These are phyloP conservation scores for Diplodia corticola DNA, from an alignment of 2,329 filamentous ascomycete genomes.

Conservation along the genomic window DNA sequence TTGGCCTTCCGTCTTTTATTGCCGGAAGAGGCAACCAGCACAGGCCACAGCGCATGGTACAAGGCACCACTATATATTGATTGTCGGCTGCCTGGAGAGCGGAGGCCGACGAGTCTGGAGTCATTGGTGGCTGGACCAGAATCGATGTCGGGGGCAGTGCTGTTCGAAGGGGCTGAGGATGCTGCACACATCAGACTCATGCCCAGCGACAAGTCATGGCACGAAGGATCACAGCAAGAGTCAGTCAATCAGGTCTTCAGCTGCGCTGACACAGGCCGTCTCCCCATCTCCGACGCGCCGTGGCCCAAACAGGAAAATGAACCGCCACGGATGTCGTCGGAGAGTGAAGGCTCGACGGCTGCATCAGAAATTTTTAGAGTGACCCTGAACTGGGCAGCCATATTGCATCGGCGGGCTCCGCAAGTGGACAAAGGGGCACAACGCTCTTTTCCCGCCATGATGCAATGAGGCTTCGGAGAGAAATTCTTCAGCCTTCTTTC, in stretches of 20 bases:
- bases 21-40: slow-evolving; percentile 16
- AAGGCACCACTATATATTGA: slow-evolving; percentile 1
- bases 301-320: slow-evolving; percentile 1
- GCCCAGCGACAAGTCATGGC: slow-evolving; percentile 1
- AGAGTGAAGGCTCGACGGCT: background rate
- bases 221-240: background rate
- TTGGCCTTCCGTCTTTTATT: background rate
- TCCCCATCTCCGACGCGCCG: slow-evolving; percentile 1
- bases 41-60: slow-evolving; percentile 8
- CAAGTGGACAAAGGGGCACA: background rate
- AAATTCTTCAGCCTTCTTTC: slow-evolving; percentile 18
- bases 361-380: background rate
- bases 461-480: background rate
- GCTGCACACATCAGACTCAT: background rate
- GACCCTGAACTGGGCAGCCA: background rate
- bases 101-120: background rate
- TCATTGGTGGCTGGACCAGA: background rate
- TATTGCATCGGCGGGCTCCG: slow-evolving; percentile 4
- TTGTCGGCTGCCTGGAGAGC: background rate
- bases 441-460: background rate
- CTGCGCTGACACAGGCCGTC: slow-evolving; percentile 6
- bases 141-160: background rate
- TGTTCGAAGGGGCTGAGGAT: background rate
- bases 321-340: slow-evolving; percentile 15
- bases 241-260: background rate